Evolutionary conservation across 73 alveolate species (phyloP), one percentile per base, ranked within the genome.

Genomic region (Paramecium octaurelia): DNA sequence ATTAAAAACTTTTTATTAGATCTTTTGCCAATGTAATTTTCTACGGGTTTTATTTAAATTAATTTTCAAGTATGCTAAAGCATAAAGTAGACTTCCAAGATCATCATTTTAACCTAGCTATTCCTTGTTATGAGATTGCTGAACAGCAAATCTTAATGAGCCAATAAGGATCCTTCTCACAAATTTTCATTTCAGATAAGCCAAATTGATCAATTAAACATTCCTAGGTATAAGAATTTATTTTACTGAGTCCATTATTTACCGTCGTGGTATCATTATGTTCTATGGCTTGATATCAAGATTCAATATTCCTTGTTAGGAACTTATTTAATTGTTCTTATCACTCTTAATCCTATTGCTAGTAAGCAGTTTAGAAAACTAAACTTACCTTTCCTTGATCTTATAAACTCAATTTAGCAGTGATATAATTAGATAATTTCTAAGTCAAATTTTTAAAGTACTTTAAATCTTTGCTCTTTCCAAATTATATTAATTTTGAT

Each of bases 11-110:
- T 2, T 3, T 64, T 64, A 27, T 23, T 64, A 11, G 0, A 3
- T 3, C 2, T 3, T 11, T 34, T 64, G 8, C 83, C 83, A 64
- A 64, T 44, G 83, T 29, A 64, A 34, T 64, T 27, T 27, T 34
- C 83, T 64, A 11, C n/a, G n/a, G n/a, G 12, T 2, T 11, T 64
- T 21, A n/a, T 21, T 21, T 11, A 54, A 54, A 9, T 24, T 64
- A 7, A 97, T 97, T 11, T 90, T 88, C 36, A 96, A 85, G 88
- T 96, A 96, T 6, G 93, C 93, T 46, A 96, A 42, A 0, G 92
- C 94, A 90, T 96, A 96, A 9, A 95, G 96, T 27, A 94, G 44
- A 40, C 95, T 70, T 58, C 94, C 98, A 24, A 96, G 88, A 90
- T 96, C 98, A 90, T 96, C 98, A 24, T 34, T 64, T 6, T 64